These are phyloP conservation scores for Xylariales sp. DNA, from an alignment of 2,329 filamentous ascomycete species.

Conservation along the genomic window DNA sequence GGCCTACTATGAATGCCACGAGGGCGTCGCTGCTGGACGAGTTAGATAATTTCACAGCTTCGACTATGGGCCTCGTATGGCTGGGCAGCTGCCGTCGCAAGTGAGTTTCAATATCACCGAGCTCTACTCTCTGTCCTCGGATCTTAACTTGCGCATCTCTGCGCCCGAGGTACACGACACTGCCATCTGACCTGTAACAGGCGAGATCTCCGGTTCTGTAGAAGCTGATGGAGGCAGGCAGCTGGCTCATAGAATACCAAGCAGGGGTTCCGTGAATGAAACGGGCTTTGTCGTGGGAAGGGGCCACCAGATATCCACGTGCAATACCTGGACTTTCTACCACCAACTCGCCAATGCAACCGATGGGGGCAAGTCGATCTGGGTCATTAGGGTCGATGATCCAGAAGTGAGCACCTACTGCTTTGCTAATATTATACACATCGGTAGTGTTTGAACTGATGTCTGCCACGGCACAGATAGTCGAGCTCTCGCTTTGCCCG, in stretches of 20 bases:
- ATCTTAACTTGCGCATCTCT: conserved; percentile 7
- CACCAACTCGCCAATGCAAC: conserved; percentile 13
- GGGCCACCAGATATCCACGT: conserved; percentile 39
- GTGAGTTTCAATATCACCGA: conserved; percentile 5
- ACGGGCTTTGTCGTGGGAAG: too few species aligned
- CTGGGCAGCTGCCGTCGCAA: background rate
- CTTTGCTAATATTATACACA: background rate
- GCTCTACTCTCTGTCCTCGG: conserved; percentile 5
- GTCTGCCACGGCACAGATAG: background rate
- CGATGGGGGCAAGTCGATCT: conserved; percentile 9
- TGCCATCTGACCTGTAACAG: conserved; percentile 25
- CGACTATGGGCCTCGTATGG: background rate
- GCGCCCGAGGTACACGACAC: conserved; percentile 15
- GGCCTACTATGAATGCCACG: too few species aligned
- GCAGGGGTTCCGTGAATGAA: conserved; percentile 34
- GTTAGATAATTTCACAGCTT: background rate
- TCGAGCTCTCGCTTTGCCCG: background rate
- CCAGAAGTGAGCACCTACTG: conserved; percentile 7
- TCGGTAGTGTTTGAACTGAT: background rate
- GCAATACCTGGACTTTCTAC: conserved; percentile 33
- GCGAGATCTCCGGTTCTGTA: conserved; percentile 37
- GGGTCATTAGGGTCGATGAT: conserved; percentile 10
- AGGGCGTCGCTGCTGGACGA: too few species aligned
- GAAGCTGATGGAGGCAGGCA: conserved; percentile 23
- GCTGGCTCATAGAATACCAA: conserved; percentile 36